Percentiles rank a stretch among this genome's conserved stretches.
These are phyloP conservation scores for Casuarina glauca DNA, from an alignment of 306 rosid genomes.

Conservation along the genomic window DNA sequence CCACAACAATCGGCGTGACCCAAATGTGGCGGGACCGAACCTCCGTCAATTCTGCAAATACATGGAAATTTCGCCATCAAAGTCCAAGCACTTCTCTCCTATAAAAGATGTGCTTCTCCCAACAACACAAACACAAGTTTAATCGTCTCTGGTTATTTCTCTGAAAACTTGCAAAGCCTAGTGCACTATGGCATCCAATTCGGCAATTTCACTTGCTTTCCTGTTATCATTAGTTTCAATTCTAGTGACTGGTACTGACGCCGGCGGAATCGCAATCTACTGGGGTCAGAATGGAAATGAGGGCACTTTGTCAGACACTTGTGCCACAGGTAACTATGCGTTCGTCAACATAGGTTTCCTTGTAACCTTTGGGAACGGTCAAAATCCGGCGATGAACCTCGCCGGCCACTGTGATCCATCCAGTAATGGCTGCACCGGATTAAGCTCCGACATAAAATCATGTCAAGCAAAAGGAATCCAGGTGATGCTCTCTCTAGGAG, in stretches of 20 bases:
- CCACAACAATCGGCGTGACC: background rate
- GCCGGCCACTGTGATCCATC: conserved; percentile 53
- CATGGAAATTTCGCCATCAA: background rate
- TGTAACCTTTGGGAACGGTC: conserved; percentile 50
- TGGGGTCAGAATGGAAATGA: conserved; percentile 60
- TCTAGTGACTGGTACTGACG: conserved; percentile 12
- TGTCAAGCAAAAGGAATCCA: conserved; percentile 51
- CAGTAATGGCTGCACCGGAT: conserved; percentile 35
- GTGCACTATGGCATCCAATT: conserved; percentile 30
- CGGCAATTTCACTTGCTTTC: conserved; percentile 19
- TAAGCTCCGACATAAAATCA: conserved; percentile 42
- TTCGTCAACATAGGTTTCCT: conserved; percentile 48
- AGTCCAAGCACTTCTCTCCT: background rate
- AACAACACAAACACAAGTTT: background rate
- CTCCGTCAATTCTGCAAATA: conserved; percentile 2
- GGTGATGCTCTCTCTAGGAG: conserved; percentile 58
- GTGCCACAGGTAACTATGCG: conserved; percentile 51
- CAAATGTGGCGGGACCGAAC: background rate
- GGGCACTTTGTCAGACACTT: conserved; percentile 47
- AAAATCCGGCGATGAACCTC: conserved; percentile 42
- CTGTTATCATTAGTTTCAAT: conserved; percentile 15
- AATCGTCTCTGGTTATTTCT: too few species aligned
- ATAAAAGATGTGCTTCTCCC: conserved; percentile 11
- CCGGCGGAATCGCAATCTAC: conserved; percentile 39
- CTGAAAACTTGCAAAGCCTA: background rate